A percentile compares a stretch with the other conserved stretches of the same genome.
phyloP scores from a whole-genome alignment of 2,329 filamentous ascomycete genomes.

The Aspergillus arachidicola region DNA sequence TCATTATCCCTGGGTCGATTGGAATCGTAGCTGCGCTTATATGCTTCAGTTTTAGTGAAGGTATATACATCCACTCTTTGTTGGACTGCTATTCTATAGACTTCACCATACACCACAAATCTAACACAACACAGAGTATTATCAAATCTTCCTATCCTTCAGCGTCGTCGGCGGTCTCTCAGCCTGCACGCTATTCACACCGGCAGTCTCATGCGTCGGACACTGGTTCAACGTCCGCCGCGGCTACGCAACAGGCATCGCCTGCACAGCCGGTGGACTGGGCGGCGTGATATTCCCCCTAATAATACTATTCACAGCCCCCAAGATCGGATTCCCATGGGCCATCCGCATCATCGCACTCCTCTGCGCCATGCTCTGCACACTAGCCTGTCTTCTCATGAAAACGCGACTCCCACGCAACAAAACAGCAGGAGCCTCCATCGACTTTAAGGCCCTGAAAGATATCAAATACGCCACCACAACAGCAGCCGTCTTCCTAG shows the following conservation, averaged over 20 bases:
- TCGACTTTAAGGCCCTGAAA: conserved; percentile 27
- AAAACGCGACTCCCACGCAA: conserved; percentile 27
- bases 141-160: conserved; percentile 41
- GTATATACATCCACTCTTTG: neutral
- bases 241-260: conserved; percentile 37
- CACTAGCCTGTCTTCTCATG: conserved; percentile 24
- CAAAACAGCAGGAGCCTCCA: conserved; percentile 15
- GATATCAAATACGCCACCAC: conserved; percentile 30
- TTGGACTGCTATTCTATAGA: too few species aligned
- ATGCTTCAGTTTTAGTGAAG: conserved; percentile 2
- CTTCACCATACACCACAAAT: neutral
- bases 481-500: conserved; percentile 34
- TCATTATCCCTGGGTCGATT: conserved; percentile 21
- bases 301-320: conserved; percentile 31
- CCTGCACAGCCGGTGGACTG: conserved; percentile 36
- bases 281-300: conserved; percentile 41
- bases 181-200: conserved; percentile 34
- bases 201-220: conserved; percentile 31
- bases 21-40: conserved; percentile 21
- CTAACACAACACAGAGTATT: conserved; percentile 33
- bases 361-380: conserved; percentile 23
- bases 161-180: conserved; percentile 38
- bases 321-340: conserved; percentile 36
- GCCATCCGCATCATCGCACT: conserved; percentile 34
- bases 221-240: conserved; percentile 39